Evolutionary conservation across 2,329 filamentous ascomycete species (phyloP).

Genomic region (Diaporthe sp.): DNA sequence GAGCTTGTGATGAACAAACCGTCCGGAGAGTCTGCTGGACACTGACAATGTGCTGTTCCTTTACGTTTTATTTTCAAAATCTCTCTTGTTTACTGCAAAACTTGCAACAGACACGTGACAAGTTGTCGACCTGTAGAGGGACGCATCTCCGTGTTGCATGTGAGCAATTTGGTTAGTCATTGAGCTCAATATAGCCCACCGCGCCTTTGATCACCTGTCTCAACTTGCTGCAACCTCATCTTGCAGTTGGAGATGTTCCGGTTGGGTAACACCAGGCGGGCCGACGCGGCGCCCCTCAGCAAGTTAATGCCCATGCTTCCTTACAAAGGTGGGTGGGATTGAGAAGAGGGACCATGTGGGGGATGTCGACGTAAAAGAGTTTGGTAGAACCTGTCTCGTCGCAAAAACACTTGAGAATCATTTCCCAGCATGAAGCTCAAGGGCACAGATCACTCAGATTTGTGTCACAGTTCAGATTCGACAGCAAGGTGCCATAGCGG

Average conservation of each 20-base stretch:
- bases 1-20: background rate
- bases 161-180: background rate
- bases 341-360: background rate
- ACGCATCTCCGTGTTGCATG: no score
- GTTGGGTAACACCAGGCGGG: constrained; percentile 24
- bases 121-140: background rate
- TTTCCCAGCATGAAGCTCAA: background rate
- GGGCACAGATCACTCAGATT: background rate
- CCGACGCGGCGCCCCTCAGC: constrained; percentile 15
- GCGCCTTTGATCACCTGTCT: background rate
- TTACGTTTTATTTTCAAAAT: no score
- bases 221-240: background rate
- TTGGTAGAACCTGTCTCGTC: no score
- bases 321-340: constrained; percentile 3
- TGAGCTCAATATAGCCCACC: background rate
- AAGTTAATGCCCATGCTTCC: background rate
- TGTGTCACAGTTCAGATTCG: background rate
- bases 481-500: background rate
- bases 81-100: no score
- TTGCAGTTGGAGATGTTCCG: background rate
- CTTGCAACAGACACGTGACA: background rate
- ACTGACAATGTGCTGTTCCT: background rate
- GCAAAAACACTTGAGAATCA: background rate
- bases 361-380: background rate
- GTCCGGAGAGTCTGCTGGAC: background rate